Conservation (phyloP, 2,329 filamentous ascomycete genomes). For the Scorias spongiosa region DNA sequence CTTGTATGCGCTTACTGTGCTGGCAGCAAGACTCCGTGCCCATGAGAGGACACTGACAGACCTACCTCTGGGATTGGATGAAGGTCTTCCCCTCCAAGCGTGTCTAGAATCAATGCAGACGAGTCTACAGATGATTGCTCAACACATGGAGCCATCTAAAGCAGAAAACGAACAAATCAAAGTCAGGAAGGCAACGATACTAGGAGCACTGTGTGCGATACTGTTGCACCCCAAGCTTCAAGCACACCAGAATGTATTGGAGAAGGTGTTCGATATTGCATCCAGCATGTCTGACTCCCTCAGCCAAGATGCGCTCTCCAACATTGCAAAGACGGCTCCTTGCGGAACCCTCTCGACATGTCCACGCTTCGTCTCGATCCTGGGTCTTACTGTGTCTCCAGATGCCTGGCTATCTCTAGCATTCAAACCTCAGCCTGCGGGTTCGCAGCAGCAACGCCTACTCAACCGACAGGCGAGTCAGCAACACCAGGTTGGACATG, state of each 20-base stretch:
- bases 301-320: conserved; percentile 22
- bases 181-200: conserved; percentile 9
- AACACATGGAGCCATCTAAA: conserved; percentile 19
- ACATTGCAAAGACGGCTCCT: conserved; percentile 15
- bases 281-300: conserved; percentile 27
- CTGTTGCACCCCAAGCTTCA: conserved; percentile 24
- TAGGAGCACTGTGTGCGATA: conserved; percentile 22
- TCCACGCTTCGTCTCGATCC: conserved; percentile 24
- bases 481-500: conserved; percentile 4
- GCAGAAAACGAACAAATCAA: conserved; percentile 16
- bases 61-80: not conserved
- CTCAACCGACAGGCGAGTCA: conserved; percentile 8
- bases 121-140: conserved; percentile 25
- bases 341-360: conserved; percentile 15
- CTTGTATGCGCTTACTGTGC: not conserved
- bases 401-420: conserved; percentile 30
- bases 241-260: conserved; percentile 18
- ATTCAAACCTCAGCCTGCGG: conserved; percentile 17
- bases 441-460: conserved; percentile 14
- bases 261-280: conserved; percentile 30
- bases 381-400: conserved; percentile 19
- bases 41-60: not conserved
- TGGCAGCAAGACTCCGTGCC: not conserved
- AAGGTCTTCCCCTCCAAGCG: not conserved
- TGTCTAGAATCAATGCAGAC: conserved; percentile 8